Evolutionary conservation across 192 early-diverging fungal species (phyloP), one percentile per base, ranked within the genome.

Genomic region (Umbelopsis vinacea): DNA sequence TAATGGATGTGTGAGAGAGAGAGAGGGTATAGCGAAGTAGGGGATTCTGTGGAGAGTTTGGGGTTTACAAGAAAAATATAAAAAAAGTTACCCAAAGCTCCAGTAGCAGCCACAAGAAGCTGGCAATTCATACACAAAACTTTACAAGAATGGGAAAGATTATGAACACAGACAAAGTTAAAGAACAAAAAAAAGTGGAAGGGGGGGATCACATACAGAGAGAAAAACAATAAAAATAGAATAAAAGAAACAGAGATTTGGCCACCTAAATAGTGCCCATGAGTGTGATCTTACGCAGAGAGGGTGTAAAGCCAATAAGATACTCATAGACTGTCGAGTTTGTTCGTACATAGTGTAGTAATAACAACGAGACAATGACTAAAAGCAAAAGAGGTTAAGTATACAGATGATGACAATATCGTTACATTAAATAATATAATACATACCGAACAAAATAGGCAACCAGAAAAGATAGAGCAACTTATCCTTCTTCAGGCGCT

Each of bases 381-480:
- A 26, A 23, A 54, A 6, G 54, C 9, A 37, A 63, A n/a, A n/a
- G 5, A 63, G 14, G 33, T 12, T 10, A 15, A 63, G 11, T n/a
- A 12, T 35, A 3, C 15, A 11, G n/a, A 37, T 63, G 33, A 9
- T 35, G 5, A 14, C 6, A 19, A 15, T 22, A 29, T 1, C 40
- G n/a, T 11, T 43, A 6, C 40, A 43, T 1, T 43, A 43, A 43
- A 43, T 1, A 43, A 43, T 11, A 4, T 0, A 6, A 43, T 7
- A 63, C 47, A 52, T 70, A 77, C 70, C 79, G 4, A 83, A 70
- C 50, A 86, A 33, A 14, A 81, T 75, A 26, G 84, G 84, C 23
- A 86, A 77, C 84, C 84, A 86, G 72, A 86, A 86, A 46, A 86
- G 50, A 74, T 78, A 86, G 11, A 86, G 67, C 79, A 82, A 77